Evolutionary conservation across 352 stramenopile species (phyloP).

Genomic region (Aphanomyces invadans): DNA sequence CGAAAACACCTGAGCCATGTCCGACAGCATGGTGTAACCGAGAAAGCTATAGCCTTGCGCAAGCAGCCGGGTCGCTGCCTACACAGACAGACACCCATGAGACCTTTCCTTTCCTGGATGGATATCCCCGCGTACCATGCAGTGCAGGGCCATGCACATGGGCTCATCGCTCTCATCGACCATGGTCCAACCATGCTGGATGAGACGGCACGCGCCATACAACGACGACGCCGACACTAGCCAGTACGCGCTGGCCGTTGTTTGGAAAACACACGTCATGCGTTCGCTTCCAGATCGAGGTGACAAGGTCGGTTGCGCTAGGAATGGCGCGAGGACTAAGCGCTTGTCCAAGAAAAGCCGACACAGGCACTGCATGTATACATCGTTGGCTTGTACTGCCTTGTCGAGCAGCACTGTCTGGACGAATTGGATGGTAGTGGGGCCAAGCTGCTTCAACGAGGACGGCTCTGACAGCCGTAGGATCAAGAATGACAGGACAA

Average conservation of each 20-base stretch:
- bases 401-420: slow-evolving; percentile 43
- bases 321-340: slow-evolving; percentile 40
- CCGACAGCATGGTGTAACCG: background rate
- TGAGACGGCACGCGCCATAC: slow-evolving; percentile 51
- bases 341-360: slow-evolving; percentile 52
- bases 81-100: background rate
- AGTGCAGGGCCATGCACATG: background rate
- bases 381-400: slow-evolving; percentile 42
- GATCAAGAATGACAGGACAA: slow-evolving; percentile 77
- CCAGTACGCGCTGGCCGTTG: slow-evolving; percentile 44
- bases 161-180: background rate
- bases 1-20: background rate
- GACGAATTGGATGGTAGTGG: slow-evolving; percentile 34
- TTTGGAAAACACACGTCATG: slow-evolving; percentile 56
- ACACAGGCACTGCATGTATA: slow-evolving; percentile 73
- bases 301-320: slow-evolving; percentile 38
- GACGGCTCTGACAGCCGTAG: slow-evolving; percentile 51
- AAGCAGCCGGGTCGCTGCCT: slow-evolving; percentile 12
- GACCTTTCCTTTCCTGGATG: background rate
- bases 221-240: slow-evolving; percentile 60
- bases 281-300: no score
- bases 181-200: background rate
- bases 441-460: background rate
- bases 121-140: slow-evolving; percentile 13
- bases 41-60: slow-evolving; percentile 7